Evolutionary conservation across 2,329 filamentous ascomycete genomes (phyloP), one percentile per base, ranked within the genome.

Genomic region (Diaporthe capsici): DNA sequence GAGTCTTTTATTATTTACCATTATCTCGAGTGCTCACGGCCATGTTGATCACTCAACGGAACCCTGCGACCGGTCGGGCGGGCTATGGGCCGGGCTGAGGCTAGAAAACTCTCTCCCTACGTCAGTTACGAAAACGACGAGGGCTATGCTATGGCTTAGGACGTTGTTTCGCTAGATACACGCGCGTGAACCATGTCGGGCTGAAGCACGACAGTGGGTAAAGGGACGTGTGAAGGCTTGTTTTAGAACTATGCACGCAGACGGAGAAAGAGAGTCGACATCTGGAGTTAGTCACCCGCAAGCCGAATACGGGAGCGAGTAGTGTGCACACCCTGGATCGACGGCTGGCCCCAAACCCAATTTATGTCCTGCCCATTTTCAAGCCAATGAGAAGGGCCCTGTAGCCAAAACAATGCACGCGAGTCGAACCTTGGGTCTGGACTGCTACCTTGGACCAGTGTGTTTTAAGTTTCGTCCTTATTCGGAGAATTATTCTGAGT

Each of bases 261-360:
- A 28, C 58, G 37, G n/a, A 20, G 58, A 28, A 63, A 63, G 15
- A 63, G 53, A 25, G n/a, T 20, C 31, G 3, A 25, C 2, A 28
- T 15, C 37, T 63, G 31, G 63, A 39, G 63, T 68, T 34, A 67
- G 61, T 25, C 7, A 13, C 22, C 37, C 39, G 37, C 37, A 22
- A 51, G 44, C 61, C 44, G 63, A 68, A 68, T 68, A 68, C 63
- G 63, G 63, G 63, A 68, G 63, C 63, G 63, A 68, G 13, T 28
- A 42, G 58, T 44, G 57, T 12, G 17, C 63, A 51, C n/a, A 37
- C 3, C 44, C 63, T 25, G 22, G 44, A 68, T 68, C 44, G 28
- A 39, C 57, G 39, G 57, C 9, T 31, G 20, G 37, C 63, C 63
- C 63, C 63, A 37, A 51, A 42, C 47, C 44, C n/a, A 68, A 37